Evolutionary conservation across 768 basidiomycete species (phyloP), one percentile per base, ranked within the genome.

Genomic region (Krasilnikovozyma curviuscula): DNA sequence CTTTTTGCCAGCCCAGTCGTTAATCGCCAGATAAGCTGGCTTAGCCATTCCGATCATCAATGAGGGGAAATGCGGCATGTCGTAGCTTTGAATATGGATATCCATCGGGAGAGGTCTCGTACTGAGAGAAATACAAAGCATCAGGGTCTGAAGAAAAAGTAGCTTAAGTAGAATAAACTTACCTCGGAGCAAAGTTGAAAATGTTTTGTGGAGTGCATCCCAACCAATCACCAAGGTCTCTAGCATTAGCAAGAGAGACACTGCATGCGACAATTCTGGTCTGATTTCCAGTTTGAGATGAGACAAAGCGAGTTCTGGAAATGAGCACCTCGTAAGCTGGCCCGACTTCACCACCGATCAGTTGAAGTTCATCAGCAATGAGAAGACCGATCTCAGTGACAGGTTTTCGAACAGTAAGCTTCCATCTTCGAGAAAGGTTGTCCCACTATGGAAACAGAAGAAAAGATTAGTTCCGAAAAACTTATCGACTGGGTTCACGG

Each of bases 31-130:
- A 62, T 95, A 97, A 0, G 91, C 83, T 0, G 93, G 93, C 62
- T 97, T 97, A 8, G 89, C 88, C 93, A 98, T 97, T 38, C 88
- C 75, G 51, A 97, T 85, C 91, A 98, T 97, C 34, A 98, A 70
- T 0, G 88, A 93, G 0, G 93, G 88, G 76, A 91, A 93, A 60
- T 97, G 93, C n/a, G 88, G 84, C 39, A 88, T 83, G 24, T 75
- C 75, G 70, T 93, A 98, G 34, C 83, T 86, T 59, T 98, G 93
- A 7, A 98, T 68, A 60, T 97, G 89, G 40, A 98, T 88, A 50
- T 95, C 86, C 78, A 98, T 82, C 55, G 93, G 88, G 10, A 95
- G 68, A 3, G 91, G 88, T n/a, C 91, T 83, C 14, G 89, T 86
- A 56, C 85, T 85, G 44, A n/a, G 30, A 27, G 31, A 44, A 23